Conservation (phyloP, 1,139 yeast genomes). For the Geotrichum aggregatum region DNA sequence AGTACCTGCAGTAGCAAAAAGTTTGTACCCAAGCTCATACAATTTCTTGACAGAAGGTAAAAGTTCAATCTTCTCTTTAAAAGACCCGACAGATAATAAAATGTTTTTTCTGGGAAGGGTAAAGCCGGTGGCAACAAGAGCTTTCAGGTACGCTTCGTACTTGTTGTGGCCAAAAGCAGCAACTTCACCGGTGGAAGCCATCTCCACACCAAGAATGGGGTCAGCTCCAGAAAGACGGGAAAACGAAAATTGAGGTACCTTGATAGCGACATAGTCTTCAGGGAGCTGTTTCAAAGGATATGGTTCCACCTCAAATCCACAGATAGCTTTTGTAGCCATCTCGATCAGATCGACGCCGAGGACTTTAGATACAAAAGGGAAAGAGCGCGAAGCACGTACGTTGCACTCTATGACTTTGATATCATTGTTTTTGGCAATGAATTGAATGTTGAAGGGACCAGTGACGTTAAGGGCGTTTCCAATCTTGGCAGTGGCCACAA, state of each 20-base stretch:
- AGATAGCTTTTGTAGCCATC: constrained; percentile 94
- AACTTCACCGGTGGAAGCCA: constrained; percentile 99
- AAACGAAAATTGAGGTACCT: constrained; percentile 97
- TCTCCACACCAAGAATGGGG: constrained; percentile 96
- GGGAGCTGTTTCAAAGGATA: constrained; percentile 88
- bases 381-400: constrained; percentile 97
- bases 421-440: constrained; percentile 57
- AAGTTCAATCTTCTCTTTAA: constrained; percentile 89
- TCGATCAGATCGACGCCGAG: constrained; percentile 96
- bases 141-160: constrained; percentile 94
- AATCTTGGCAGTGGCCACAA: constrained; percentile 91
- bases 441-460: constrained; percentile 98
- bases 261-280: constrained; percentile 90
- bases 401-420: constrained; percentile 97
- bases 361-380: constrained; percentile 98
- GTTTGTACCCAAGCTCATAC: constrained; percentile 76
- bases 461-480: constrained; percentile 96
- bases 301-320: constrained; percentile 81
- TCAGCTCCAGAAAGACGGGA: constrained; percentile 98
- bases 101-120: constrained; percentile 92
- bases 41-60: constrained; percentile 82
- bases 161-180: constrained; percentile 95
- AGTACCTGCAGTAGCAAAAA: constrained; percentile 98
- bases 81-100: constrained; percentile 90
- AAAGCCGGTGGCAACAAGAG: constrained; percentile 92